These are phyloP conservation scores for Candida orba DNA, from an alignment of 805 yeast genomes.

Conservation along the genomic window DNA sequence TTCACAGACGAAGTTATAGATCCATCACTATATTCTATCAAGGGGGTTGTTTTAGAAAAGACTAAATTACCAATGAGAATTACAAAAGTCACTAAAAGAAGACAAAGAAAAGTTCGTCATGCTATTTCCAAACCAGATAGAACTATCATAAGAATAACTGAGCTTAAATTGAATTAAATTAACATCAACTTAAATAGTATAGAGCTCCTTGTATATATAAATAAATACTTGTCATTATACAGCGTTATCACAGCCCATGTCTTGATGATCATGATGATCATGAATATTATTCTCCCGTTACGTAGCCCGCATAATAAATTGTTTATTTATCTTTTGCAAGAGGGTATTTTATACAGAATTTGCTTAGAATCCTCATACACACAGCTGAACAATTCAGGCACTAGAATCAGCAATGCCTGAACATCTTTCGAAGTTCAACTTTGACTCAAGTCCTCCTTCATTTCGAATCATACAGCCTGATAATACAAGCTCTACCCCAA, in stretches of 20 bases:
- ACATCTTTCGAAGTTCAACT: background rate
- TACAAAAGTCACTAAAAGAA: slow-evolving; percentile 69
- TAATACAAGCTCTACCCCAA: background rate
- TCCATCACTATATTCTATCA: slow-evolving; percentile 47
- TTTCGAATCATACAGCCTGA: background rate
- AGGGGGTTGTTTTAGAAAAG: slow-evolving; percentile 80
- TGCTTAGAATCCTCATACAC: too few species aligned
- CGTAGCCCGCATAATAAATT: background rate
- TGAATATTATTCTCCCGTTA: background rate
- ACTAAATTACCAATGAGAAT: slow-evolving; percentile 72
- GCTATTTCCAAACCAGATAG: slow-evolving; percentile 60
- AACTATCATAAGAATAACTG: slow-evolving; percentile 72
- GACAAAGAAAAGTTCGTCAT: slow-evolving; percentile 69
- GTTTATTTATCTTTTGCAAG: too few species aligned
- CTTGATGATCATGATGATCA: too few species aligned
- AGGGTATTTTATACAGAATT: too few species aligned
- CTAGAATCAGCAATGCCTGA: background rate
- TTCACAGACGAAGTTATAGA: slow-evolving; percentile 49
- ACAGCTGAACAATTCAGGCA: too few species aligned
- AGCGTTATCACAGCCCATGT: background rate
- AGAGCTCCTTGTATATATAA: background rate
- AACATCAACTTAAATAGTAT: background rate
- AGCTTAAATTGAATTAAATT: slow-evolving; percentile 47
- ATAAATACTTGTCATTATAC: background rate
- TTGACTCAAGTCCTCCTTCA: background rate